These are phyloP conservation scores for Aspergillus quadricinctus DNA, from an alignment of 2,329 filamentous ascomycete species.

Conservation along the genomic window DNA sequence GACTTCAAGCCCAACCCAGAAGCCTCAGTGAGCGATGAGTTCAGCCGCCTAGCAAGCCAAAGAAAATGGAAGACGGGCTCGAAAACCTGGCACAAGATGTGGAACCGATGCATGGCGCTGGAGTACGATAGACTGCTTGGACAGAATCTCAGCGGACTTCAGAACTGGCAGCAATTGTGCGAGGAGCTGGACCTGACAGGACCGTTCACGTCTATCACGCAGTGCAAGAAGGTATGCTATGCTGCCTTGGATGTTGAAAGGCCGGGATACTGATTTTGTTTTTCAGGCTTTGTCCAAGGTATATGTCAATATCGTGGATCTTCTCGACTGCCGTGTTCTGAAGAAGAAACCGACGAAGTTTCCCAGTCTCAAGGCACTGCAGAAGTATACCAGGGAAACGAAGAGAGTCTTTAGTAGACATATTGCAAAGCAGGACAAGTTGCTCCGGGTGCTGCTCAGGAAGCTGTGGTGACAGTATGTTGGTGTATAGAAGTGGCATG, in stretches of 20 bases:
- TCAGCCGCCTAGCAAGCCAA: conserved; percentile 12
- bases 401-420: conserved; percentile 11
- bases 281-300: conserved; percentile 18
- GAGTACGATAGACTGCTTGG: conserved; percentile 19
- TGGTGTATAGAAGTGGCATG: too few species aligned
- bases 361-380: conserved; percentile 7
- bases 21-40: conserved; percentile 16
- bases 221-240: conserved; percentile 24
- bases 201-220: conserved; percentile 15
- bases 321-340: conserved; percentile 21
- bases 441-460: conserved; percentile 18
- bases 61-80: conserved; percentile 19
- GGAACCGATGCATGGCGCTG: conserved; percentile 16
- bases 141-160: conserved; percentile 8
- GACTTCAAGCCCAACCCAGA: conserved; percentile 10
- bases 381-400: conserved; percentile 12
- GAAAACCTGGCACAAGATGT: conserved; percentile 18
- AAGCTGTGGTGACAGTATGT: conserved; percentile 3
- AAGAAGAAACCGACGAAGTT: conserved; percentile 10
- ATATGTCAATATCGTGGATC: conserved; percentile 28
- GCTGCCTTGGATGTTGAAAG: not conserved
- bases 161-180: conserved; percentile 23
- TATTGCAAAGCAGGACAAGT: conserved; percentile 18
- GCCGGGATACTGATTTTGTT: not conserved
- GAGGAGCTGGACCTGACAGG: conserved; percentile 17